phyloP scores from a whole-genome alignment of 305 asterid genomes.

The Fraxinus ornus region DNA sequence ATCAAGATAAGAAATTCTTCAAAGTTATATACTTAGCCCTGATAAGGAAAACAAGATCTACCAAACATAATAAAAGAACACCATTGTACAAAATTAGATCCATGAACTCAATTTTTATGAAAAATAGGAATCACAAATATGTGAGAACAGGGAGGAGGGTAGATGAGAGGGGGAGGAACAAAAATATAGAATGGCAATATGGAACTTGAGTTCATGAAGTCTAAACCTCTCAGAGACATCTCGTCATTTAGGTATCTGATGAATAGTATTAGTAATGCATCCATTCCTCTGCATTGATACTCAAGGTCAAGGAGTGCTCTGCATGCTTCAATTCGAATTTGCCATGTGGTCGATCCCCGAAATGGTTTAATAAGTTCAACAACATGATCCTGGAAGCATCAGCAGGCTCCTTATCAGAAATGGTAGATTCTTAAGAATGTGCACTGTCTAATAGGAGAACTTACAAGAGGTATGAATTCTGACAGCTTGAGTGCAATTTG shows the following conservation, averaged over 20 bases:
- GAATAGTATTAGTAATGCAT: conserved; percentile 73
- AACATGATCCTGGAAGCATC: conserved; percentile 62
- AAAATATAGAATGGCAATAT: conserved; percentile 6
- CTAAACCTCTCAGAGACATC: conserved; percentile 79
- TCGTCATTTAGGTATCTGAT: conserved; percentile 66
- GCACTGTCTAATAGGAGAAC: conserved; percentile 30
- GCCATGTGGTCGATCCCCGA: conserved; percentile 60
- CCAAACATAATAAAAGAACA: conserved; percentile 8
- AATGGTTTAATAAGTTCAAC: conserved; percentile 70
- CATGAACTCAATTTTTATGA: background rate
- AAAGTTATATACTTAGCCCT: conserved; percentile 19
- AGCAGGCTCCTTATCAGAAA: conserved; percentile 35
- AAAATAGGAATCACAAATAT: background rate
- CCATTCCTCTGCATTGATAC: conserved; percentile 75
- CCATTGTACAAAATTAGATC: background rate
- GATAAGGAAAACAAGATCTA: conserved; percentile 4
- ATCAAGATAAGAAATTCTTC: conserved; percentile 25
- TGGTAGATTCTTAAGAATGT: conserved; percentile 16
- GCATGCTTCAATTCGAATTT: conserved; percentile 78
- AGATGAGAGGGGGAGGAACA: background rate
- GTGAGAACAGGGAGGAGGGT: background rate
- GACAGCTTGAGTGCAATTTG: conserved; percentile 90
- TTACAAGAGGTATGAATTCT: conserved; percentile 80
- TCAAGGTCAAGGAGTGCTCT: conserved; percentile 91
- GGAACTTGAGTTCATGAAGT: conserved; percentile 2